These are phyloP conservation scores for Intubia oerlemansii DNA, from an alignment of 2,329 filamentous ascomycete genomes.

Conservation along the genomic window DNA sequence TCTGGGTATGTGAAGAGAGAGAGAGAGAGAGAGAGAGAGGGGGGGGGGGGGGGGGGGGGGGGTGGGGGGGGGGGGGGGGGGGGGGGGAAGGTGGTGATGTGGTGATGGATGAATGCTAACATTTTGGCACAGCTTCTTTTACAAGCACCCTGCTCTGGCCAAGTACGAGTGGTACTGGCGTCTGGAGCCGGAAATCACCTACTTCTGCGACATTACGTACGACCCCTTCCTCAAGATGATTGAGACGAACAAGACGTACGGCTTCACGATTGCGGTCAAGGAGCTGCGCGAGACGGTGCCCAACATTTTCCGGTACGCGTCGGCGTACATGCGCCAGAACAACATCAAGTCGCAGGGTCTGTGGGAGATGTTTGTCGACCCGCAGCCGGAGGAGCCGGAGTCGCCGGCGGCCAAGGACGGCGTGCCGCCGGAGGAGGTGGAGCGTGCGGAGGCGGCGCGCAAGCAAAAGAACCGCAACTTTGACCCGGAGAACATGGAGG, in stretches of 20 bases:
- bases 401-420: conserved; percentile 34
- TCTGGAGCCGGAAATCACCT: conserved; percentile 96
- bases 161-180: conserved; percentile 99
- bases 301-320: conserved; percentile 97
- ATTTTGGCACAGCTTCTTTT: conserved; percentile 64
- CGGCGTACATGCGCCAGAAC: conserved; percentile 84
- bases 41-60: no score
- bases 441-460: conserved; percentile 57
- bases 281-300: conserved; percentile 94
- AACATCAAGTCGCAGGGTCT: conserved; percentile 79
- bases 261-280: conserved; percentile 97
- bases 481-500: conserved; percentile 86
- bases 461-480: conserved; percentile 46
- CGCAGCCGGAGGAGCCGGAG: conserved; percentile 42
- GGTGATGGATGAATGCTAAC: background rate
- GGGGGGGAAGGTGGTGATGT: background rate
- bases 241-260: conserved; percentile 87
- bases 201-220: conserved; percentile 99
- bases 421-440: conserved; percentile 54
- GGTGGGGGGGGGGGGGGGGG: no score
- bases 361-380: conserved; percentile 97
- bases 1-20: conserved; percentile 68
- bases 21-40: no score
- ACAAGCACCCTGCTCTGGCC: conserved; percentile 80
- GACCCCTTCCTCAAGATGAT: conserved; percentile 96